These are phyloP conservation scores for Clitopilus passeckerianus DNA, from an alignment of 768 basidiomycete genomes.

Conservation along the genomic window DNA sequence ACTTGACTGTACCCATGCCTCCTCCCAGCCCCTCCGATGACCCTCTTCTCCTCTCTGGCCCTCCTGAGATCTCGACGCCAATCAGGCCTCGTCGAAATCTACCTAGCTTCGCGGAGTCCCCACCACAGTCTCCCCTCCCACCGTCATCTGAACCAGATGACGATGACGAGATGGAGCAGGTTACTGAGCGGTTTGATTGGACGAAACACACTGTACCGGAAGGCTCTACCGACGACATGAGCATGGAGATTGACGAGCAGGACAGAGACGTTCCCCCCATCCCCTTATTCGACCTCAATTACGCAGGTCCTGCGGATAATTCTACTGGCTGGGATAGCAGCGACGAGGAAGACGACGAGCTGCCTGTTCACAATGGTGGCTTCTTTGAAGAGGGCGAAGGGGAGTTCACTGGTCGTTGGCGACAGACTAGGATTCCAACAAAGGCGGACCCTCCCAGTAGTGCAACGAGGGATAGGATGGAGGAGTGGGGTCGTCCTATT, in stretches of 20 bases:
- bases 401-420: constrained; percentile 67
- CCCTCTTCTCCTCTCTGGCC: constrained; percentile 58
- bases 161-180: constrained; percentile 10
- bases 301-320: constrained; percentile 15
- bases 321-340: constrained; percentile 29
- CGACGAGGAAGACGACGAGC: constrained; percentile 22
- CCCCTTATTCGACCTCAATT: constrained; percentile 21
- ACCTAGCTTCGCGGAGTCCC: constrained; percentile 17
- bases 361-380: constrained; percentile 6
- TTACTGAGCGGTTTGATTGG: constrained; percentile 11
- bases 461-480: constrained; percentile 40
- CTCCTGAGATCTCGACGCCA: constrained; percentile 20
- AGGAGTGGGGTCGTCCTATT: constrained; percentile 64
- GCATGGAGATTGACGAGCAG: constrained; percentile 21
- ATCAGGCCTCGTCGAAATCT: constrained; percentile 10
- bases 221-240: constrained; percentile 13
- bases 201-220: constrained; percentile 7
- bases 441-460: constrained; percentile 66
- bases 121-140: constrained; percentile 7
- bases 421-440: constrained; percentile 48
- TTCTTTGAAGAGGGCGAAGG: constrained; percentile 38
- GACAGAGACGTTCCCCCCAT: constrained; percentile 23
- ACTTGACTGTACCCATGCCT: constrained; percentile 52
- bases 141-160: constrained; percentile 13
- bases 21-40: constrained; percentile 77